Evolutionary conservation across 2,329 filamentous ascomycete species (phyloP), one percentile per base, ranked within the genome.

Genomic region (Penicillium fuscoglaucum): DNA sequence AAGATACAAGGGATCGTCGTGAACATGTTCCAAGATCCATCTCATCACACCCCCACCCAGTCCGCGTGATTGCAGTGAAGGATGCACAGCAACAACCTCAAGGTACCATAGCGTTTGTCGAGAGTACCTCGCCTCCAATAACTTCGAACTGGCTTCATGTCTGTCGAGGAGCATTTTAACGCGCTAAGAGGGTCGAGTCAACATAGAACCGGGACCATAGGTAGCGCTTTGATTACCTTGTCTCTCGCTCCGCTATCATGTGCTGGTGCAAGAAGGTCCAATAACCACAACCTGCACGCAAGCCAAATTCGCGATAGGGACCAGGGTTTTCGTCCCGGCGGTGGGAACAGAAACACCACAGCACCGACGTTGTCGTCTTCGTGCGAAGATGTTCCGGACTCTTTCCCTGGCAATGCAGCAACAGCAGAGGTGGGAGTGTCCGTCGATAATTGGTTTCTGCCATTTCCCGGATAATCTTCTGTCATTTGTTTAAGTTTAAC

Each of bases 1-100:
- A 7, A 70, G 57, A 7, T 61, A 61, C 2, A 70, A 24, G 2
- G 63, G 63, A 7, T 63, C 31, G 9, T 59, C n/a, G 0, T 49
- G 37, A 8, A 59, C 46, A 28, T 63, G 55, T 7, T 66, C 58
- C 21, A 66, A 40, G 9, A 65, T 45, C 46, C 55, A 62, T 15
- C 41, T 40, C 62, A 70, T 66, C 3, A 62, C 62, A 6, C 52
- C 56, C 21, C 52, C 49, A 1, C 65, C 66, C 1, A 70, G 37
- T 0, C 67, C 66, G 13, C 66, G 63, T 19, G 63, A 64, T 44
- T 70, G 68, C 1, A 70, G 54, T 7, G 52, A 61, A 13, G 68
- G 66, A 57, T 70, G 67, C 3, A 70, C 66, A 29, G 65, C 67
- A 17, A 70, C 24, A 2, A 70, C 64, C 41, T 70, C 67, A 12